These are phyloP conservation scores for Wickerhamiella parazyma DNA, from an alignment of 805 yeast genomes.

Conservation along the genomic window DNA sequence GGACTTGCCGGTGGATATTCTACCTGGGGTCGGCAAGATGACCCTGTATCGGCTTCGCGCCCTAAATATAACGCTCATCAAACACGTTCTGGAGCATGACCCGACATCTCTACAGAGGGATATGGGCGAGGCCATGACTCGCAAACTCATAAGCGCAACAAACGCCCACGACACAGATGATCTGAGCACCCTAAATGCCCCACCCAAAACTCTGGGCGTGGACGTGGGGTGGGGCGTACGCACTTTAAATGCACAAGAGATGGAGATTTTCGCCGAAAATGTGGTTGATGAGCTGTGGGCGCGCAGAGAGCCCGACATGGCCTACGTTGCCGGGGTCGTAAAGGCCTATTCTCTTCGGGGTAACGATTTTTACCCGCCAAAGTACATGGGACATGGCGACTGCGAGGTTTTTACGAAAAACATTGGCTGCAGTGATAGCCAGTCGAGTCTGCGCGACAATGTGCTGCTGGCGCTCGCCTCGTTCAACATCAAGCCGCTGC, in stretches of 20 bases:
- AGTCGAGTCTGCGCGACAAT: slow-evolving; percentile 6
- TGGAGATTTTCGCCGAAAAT: slow-evolving; percentile 46
- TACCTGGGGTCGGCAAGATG: slow-evolving; percentile 32
- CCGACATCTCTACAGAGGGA: slow-evolving; percentile 28
- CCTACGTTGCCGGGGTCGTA: slow-evolving; percentile 41
- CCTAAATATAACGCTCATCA: slow-evolving; percentile 27
- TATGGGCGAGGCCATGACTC: slow-evolving; percentile 62
- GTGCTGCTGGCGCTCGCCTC: slow-evolving; percentile 34
- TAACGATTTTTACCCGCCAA: slow-evolving; percentile 48
- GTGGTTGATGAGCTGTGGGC: slow-evolving; percentile 45
- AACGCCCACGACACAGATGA: slow-evolving; percentile 50
- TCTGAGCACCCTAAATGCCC: slow-evolving; percentile 32
- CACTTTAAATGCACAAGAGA: slow-evolving; percentile 45
- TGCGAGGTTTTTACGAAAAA: slow-evolving; percentile 55
- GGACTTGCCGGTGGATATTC: slow-evolving; percentile 27
- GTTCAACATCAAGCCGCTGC: slow-evolving; percentile 2
- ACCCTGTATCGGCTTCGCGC: slow-evolving; percentile 35
- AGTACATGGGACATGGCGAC: slow-evolving; percentile 71
- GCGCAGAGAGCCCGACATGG: slow-evolving; percentile 33
- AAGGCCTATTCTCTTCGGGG: slow-evolving; percentile 49
- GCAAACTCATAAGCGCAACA: slow-evolving; percentile 43
- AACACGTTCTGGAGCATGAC: slow-evolving; percentile 30
- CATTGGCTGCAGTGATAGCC: slow-evolving; percentile 39
- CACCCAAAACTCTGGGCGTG: slow-evolving; percentile 64
- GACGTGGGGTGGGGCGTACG: slow-evolving; percentile 89